Evolutionary conservation across 441 rosid species (phyloP).

Genomic region (Macaranga tanarius): DNA sequence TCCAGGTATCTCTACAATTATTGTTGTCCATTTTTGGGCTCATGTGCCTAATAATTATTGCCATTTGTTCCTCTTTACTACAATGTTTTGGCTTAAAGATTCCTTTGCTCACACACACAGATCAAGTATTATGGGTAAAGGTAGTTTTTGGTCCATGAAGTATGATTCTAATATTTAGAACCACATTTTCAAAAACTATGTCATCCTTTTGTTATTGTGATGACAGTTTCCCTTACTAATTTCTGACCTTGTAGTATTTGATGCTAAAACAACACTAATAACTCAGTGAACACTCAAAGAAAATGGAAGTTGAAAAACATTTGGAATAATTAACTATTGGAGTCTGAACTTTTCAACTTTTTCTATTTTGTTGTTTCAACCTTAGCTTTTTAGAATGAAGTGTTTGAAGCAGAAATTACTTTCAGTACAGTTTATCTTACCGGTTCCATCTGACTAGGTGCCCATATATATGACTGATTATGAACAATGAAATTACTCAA

Average conservation of each 20-base stretch:
- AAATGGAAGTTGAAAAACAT: background rate
- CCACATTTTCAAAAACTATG: background rate
- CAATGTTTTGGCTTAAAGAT: background rate
- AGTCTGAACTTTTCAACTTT: too few relatives aligned
- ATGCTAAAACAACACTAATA: background rate
- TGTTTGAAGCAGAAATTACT: too few relatives aligned
- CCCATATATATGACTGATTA: too few relatives aligned
- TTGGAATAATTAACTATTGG: too few relatives aligned
- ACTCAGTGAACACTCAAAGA: background rate
- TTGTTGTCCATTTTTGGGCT: background rate
- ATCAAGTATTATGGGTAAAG: background rate
- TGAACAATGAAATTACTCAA: too few relatives aligned
- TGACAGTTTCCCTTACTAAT: background rate
- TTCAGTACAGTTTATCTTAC: too few relatives aligned
- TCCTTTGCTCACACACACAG: background rate
- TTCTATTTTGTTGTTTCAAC: too few relatives aligned
- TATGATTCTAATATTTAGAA: background rate
- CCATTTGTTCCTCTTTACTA: background rate
- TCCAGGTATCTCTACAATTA: conserved; percentile 54
- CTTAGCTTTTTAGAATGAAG: too few relatives aligned
- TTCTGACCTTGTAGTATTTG: background rate
- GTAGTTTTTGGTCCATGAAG: background rate
- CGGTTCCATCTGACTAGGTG: too few relatives aligned
- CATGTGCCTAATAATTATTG: conserved; percentile 13
- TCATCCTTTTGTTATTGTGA: background rate